phyloP scores from a whole-genome alignment of 1,284 basidiomycete species.

The Austropuccinia psidii region DNA sequence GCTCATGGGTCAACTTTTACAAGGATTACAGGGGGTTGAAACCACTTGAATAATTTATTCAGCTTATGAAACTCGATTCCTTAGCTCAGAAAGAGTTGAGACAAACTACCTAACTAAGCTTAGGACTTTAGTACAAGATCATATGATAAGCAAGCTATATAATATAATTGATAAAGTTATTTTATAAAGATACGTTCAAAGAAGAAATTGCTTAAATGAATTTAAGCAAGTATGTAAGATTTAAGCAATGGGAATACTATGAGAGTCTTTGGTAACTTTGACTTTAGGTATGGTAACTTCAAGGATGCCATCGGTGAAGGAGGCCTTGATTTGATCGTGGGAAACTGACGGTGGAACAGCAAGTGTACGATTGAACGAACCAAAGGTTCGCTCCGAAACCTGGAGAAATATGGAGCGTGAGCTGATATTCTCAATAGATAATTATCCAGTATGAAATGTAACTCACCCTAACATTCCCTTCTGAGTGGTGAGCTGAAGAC shows the following conservation, averaged over 20 bases:
- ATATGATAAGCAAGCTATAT: no score
- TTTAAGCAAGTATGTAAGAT: neutral
- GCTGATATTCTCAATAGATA: neutral
- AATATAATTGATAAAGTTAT: no score
- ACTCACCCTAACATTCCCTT: slow-evolving; percentile 8
- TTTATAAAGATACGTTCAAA: no score
- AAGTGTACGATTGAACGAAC: neutral
- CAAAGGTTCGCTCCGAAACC: slow-evolving; percentile 25
- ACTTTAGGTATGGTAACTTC: slow-evolving; percentile 10
- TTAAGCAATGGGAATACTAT: slow-evolving; percentile 9
- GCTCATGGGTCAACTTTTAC: no score
- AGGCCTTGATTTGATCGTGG: slow-evolving; percentile 22
- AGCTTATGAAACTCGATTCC: no score
- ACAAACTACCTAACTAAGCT: no score
- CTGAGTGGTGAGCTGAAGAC: neutral
- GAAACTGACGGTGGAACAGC: neutral
- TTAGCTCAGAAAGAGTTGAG: no score
- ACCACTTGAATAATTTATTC: no score
- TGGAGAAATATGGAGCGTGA: neutral
- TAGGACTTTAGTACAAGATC: no score
- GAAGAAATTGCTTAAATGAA: neutral
- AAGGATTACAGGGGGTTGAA: no score
- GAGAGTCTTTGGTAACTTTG: neutral
- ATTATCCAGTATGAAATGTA: no score
- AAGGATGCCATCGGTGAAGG: slow-evolving; percentile 8